Evolutionary conservation across 441 rosid species (phyloP), one percentile per base, ranked within the genome.

Genomic region (Bruguiera hainesii): DNA sequence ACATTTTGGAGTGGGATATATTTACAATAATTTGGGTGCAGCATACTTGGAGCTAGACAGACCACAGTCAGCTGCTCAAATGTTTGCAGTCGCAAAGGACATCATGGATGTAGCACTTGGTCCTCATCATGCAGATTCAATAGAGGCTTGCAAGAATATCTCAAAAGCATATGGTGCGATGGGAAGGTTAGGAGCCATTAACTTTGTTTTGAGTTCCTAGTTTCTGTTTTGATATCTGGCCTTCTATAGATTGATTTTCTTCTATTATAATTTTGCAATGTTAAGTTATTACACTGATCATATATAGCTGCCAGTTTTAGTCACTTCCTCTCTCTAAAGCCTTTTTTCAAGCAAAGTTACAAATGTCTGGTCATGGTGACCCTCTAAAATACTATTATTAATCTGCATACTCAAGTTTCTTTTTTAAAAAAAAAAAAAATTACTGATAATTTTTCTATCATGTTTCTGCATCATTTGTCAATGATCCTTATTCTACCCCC

Each of bases 31-130:
- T 76, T 79, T 95, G 66, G 99, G 99, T 9, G 89, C 98, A 0
- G 98, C 98, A 61, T 95, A 91, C 79, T 79, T 95, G 80, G 99
- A 95, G 67, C 76, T 95, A 4, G 97, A 81, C 39, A 89, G 93
- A 75, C 98, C 96, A 20, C 90, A 95, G 56, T 91, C 96, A 26
- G 99, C 98, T 11, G 98, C 94, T 59, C 97, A 89, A 75, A 85
- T 87, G 90, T 95, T 95, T 87, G 91, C 97, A 1, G 84, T 91
- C 74, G 94, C 97, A 29, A 89, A 91, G 80, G 97, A 89, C 61
- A 85, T 89, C 64, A 88, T 94, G 96, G 97, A 91, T 79, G 87
- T 84, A 31, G 81, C 98, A 1, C 97, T 91, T 48, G 97, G 98
- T 78, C 98, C 98, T 4, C 82, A 88, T 64, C 96, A 95, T 80